Evolutionary conservation across 2,329 filamentous ascomycete species (phyloP).

Genomic region (Chaetomiaceae sp.): DNA sequence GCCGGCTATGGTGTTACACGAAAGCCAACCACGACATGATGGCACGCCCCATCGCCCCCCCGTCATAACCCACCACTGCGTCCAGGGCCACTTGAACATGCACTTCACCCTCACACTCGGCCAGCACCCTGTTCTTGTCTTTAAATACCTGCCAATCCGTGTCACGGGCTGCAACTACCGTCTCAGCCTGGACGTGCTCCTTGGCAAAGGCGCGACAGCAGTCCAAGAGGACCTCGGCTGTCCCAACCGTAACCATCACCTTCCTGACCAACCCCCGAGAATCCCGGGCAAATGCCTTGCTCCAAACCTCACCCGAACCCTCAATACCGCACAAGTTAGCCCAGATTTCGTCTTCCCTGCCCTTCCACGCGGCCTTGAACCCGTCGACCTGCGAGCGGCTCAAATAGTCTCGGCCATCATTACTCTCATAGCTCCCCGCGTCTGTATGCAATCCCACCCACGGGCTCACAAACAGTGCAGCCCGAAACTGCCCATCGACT

Average conservation of each 20-base stretch:
- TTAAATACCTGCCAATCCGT: background rate
- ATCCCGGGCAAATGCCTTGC: conserved; percentile 3
- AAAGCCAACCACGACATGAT: conserved; percentile 13
- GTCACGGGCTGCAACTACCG: background rate
- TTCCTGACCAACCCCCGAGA: conserved; percentile 11
- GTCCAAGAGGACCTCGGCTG: conserved; percentile 20
- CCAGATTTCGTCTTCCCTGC: conserved; percentile 18
- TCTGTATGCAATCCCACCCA: conserved; percentile 18
- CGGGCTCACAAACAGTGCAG: conserved; percentile 23
- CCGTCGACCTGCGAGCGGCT: conserved; percentile 3
- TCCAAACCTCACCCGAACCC: conserved; percentile 8
- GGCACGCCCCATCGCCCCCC: conserved; percentile 15
- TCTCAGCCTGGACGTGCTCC: conserved; percentile 7
- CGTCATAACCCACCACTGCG: conserved; percentile 11
- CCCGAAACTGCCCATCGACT: conserved; percentile 11
- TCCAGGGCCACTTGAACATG: conserved; percentile 22
- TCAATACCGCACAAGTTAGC: conserved; percentile 14
- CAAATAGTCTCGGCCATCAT: conserved; percentile 21
- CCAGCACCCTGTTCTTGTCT: conserved; percentile 10
- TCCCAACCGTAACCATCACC: conserved; percentile 17
- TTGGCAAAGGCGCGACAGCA: conserved; percentile 14
- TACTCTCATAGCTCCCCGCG: conserved; percentile 11
- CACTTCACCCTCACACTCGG: conserved; percentile 19
- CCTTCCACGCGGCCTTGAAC: conserved; percentile 9
- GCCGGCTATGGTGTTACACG: no score